Percentiles rank a stretch among this genome's conserved stretches.
Evolutionary conservation across 208 protist species (phyloP).

Genomic region (Trypanosoma vivax): DNA sequence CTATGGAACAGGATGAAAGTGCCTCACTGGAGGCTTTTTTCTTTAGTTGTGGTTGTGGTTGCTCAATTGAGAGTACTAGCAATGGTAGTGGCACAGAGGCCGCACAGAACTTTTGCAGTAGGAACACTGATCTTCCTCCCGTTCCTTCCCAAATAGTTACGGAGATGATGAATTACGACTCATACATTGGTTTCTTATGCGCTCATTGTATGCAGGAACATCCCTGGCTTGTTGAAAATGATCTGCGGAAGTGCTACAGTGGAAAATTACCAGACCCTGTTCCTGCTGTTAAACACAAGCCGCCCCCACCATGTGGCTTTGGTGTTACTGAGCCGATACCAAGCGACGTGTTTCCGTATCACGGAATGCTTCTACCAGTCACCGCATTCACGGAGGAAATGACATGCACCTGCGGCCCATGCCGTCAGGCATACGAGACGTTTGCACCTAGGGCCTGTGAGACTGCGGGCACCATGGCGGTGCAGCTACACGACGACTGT

Average conservation of each 20-base stretch:
- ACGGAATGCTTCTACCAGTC: conserved; percentile 68
- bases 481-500: conserved; percentile 65
- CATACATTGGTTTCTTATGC: conserved; percentile 77
- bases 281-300: conserved; percentile 8
- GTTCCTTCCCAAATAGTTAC: conserved; percentile 32
- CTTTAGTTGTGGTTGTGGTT: conserved; percentile 81
- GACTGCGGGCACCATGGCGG: conserved; percentile 60
- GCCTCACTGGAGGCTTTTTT: conserved; percentile 23
- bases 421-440: conserved; percentile 46
- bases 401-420: conserved; percentile 58
- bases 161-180: conserved; percentile 70
- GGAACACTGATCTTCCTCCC: conserved; percentile 23
- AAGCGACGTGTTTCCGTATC: conserved; percentile 41
- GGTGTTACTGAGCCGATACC: not conserved
- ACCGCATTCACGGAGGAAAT: conserved; percentile 52
- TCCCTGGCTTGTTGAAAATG: conserved; percentile 60
- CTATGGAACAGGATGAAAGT: too few relatives aligned
- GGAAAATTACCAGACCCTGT: conserved; percentile 43
- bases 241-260: conserved; percentile 50
- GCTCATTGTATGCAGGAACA: conserved; percentile 76
- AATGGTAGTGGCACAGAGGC: conserved; percentile 26
- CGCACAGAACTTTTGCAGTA: too few relatives aligned
- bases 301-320: conserved; percentile 42
- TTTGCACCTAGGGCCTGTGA: conserved; percentile 58
- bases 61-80: conserved; percentile 46